Base-by-base conservation (phyloP, 2,329 filamentous ascomycete species). In the Aspergillus quadrilineatus region DNA sequence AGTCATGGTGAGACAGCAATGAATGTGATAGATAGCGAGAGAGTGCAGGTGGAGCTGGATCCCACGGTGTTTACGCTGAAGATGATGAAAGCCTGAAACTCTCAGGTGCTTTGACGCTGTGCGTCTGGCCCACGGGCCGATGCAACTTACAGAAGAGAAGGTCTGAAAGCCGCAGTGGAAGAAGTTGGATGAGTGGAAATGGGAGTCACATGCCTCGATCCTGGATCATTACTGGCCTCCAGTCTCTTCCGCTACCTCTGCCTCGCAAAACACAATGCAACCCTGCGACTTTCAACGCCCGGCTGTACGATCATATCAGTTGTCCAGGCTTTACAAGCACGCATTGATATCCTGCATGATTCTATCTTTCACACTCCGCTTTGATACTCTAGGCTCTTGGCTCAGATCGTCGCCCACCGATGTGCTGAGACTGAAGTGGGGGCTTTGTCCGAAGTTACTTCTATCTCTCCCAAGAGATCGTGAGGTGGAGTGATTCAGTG, bases 201-300 rank as follows among this genome's bases (percentile, higher is more conserved):
- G 44, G 26, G 32, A 39, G 32, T 50, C 50, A 53, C 50, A 53
- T 53, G 50, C 42, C 42, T 17, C 5, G 41, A 39, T n/a, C 6
- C 50, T 46, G n/a, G 17, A 32, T 39, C 22, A 10, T 39, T 12
- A 50, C 48, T 39, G 50, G 50, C 34, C 29, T 42, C 29, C 49
- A 22, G 14, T 28, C 36, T 29, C 22, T 4, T 30, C 10, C 10
- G 4, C 9, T 17, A 32, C 36, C 5, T 30, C 36, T 15, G 12
- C 10, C 14, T 17, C 30, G n/a, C n/a, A 22, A 32, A 41, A 8
- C 12, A 14, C 0, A n/a, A 29, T 15, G n/a, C 9, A 26, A 28
- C 22, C 39, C n/a, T 44, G 42, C 50, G 30, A 28, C 32, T 4
- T 26, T 10, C 50, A 14, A 45, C 22, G 14, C 26, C 6, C 50